Percentiles rank a stretch among this genome's conserved stretches.
These are phyloP conservation scores for Talaromyces sp. DNA, from an alignment of 2,329 filamentous ascomycete genomes.

Conservation along the genomic window DNA sequence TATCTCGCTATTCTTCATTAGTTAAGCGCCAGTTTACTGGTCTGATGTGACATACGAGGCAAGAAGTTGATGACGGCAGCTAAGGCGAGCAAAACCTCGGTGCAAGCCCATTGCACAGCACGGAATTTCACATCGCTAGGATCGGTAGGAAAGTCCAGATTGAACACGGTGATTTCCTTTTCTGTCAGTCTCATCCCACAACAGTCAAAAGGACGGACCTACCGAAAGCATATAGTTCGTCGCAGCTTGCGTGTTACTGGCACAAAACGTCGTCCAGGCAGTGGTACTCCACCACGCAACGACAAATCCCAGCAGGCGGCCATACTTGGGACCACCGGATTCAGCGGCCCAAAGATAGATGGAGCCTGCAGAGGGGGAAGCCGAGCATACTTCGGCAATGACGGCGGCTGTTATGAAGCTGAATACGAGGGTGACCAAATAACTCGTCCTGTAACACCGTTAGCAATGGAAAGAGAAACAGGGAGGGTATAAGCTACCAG, in stretches of 20 bases:
- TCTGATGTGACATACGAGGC: conserved; percentile 42
- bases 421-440: conserved; percentile 59
- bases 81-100: conserved; percentile 53
- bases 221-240: conserved; percentile 56
- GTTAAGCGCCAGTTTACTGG: background rate
- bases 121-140: conserved; percentile 56
- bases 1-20: conserved; percentile 37
- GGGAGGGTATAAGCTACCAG: conserved; percentile 43
- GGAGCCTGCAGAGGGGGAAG: conserved; percentile 58
- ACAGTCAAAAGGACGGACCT: conserved; percentile 29
- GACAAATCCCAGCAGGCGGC: conserved; percentile 59
- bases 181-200: background rate
- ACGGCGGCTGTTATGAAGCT: conserved; percentile 62
- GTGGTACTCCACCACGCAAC: conserved; percentile 66
- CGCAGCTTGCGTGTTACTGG: conserved; percentile 54
- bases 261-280: conserved; percentile 61
- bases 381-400: conserved; percentile 61
- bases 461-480: background rate
- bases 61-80: conserved; percentile 53
- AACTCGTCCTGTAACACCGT: conserved; percentile 53
- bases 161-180: conserved; percentile 59
- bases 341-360: conserved; percentile 65
- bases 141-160: conserved; percentile 56
- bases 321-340: conserved; percentile 55
- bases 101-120: conserved; percentile 61